These are phyloP conservation scores for Prototheca wickerhamii DNA, from an alignment of 163 green algal genomes.

Conservation along the genomic window DNA sequence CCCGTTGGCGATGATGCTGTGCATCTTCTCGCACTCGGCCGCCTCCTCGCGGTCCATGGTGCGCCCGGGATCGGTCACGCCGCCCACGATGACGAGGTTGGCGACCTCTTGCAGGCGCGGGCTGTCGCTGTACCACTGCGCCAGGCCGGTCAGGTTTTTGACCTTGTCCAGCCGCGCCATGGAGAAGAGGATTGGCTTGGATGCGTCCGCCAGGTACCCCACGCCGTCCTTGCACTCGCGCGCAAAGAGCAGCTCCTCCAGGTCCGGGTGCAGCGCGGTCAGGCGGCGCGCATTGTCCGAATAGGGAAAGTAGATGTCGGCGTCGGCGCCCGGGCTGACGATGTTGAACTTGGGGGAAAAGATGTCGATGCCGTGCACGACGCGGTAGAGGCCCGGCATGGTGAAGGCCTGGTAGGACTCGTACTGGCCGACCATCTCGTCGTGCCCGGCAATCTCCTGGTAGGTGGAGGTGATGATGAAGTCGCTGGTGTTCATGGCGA, in stretches of 20 bases:
- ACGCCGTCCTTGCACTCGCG: constrained; percentile 8
- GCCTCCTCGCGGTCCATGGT: constrained; percentile 54
- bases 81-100: constrained; percentile 74
- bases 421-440: constrained; percentile 65
- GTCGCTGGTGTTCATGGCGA: constrained; percentile 74
- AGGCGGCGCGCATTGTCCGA: constrained; percentile 42
- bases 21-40: constrained; percentile 56
- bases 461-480: constrained; percentile 74
- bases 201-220: constrained; percentile 4
- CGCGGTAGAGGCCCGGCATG: constrained; percentile 66
- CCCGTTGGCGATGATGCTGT: constrained; percentile 42
- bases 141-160: constrained; percentile 72
- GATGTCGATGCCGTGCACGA: constrained; percentile 49
- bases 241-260: constrained; percentile 56
- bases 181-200: constrained; percentile 70
- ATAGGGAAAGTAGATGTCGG: constrained; percentile 70
- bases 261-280: constrained; percentile 50
- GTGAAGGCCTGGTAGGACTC: constrained; percentile 64
- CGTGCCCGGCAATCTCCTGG: constrained; percentile 64
- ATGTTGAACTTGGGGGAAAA: constrained; percentile 74
- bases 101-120: constrained; percentile 43
- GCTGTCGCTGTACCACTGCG: constrained; percentile 49
- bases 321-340: constrained; percentile 63
- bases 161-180: constrained; percentile 62
- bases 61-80: constrained; percentile 35